Base-by-base conservation (phyloP, 768 basidiomycete genomes). In the Leccinum sublutescens region DNA sequence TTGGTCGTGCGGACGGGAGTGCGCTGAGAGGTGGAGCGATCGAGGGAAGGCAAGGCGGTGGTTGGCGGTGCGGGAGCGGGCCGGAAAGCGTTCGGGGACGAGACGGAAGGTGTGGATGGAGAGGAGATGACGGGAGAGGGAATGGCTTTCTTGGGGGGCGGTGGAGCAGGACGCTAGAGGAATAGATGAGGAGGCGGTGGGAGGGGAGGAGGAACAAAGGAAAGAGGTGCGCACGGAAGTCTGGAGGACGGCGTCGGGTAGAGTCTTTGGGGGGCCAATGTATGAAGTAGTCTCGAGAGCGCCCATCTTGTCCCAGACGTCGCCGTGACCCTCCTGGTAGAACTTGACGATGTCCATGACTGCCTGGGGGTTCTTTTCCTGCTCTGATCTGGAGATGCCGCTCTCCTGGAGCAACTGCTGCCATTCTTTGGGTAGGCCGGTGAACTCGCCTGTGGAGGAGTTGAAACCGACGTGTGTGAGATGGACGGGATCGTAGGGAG, bases 391-490 rank as follows among this genome's bases (percentile, higher is more conserved):
- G 40, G 93, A 95, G 70, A 98, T 98, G 55, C 97, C 97, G 62
- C 89, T 93, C 73, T 98, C 95, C 74, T 93, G 93, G 51, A 99
- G 76, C 5, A 98, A 82, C 73, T 98, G 93, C 71, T 99, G 97
- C 97, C 97, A 99, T 78, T 98, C 96, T 74, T 96, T 96, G 3
- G 97, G 97, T 33, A 99, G 81, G 2, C 97, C 97, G 9, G 93
- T 95, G 77, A 95, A 98, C 76, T 99, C 96, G 59, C 97, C 97
- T 0, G 96, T 98, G 57, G 93, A 96, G 6, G 93, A 92, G 75
- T 99, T 98, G 85, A 98, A 98, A 60, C 96, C 96, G 71, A 99
- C 97, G 72, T 99, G 97, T 3, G 97, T 98, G 68, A 99, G 89
- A 78, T 98, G 96, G 40, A 98, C 96, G 33, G 97, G 97, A 76